phyloP scores from a whole-genome alignment of 495 filamentous ascomycete genomes.

The Aspergillus bertholletiae region DNA sequence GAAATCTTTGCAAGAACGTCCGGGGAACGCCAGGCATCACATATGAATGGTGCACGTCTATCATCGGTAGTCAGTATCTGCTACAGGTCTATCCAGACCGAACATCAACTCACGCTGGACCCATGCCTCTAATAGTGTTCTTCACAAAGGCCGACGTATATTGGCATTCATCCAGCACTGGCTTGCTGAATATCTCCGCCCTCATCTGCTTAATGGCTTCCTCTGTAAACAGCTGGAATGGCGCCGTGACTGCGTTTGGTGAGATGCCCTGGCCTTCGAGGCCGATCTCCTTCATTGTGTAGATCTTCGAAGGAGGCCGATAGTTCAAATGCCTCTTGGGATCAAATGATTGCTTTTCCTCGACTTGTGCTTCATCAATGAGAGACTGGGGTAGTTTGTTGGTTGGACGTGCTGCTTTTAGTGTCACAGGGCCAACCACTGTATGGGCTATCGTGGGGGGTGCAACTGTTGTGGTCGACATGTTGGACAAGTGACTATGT shows the following conservation, averaged over 20 bases:
- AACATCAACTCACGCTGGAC: constrained; percentile 60
- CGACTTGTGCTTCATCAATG: constrained; percentile 4
- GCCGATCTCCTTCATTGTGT: constrained; percentile 58
- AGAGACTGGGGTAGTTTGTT: constrained; percentile 13
- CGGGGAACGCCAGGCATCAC: constrained; percentile 65
- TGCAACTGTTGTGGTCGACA: too few relatives aligned
- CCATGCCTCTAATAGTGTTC: constrained; percentile 62
- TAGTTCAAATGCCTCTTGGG: constrained; percentile 52
- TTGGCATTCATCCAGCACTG: constrained; percentile 59
- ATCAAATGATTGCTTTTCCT: constrained; percentile 31
- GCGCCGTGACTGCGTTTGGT: constrained; percentile 62
- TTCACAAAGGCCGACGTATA: constrained; percentile 59
- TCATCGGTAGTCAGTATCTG: constrained; percentile 1
- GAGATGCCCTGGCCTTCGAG: constrained; percentile 56
- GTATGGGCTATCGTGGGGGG: too few relatives aligned
- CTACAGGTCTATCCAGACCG: too few relatives aligned
- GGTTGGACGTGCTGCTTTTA: constrained; percentile 17
- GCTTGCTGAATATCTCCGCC: constrained; percentile 56
- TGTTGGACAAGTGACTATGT: too few relatives aligned
- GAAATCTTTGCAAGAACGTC: constrained; percentile 61
- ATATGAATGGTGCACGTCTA: constrained; percentile 61
- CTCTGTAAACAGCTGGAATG: constrained; percentile 63
- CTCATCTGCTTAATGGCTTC: constrained; percentile 64
- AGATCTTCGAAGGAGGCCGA: constrained; percentile 25
- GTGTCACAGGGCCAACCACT: constrained; percentile 12